Evolutionary conservation across 176 grass and related monocot species (phyloP).

Genomic region (Bonia amplexicaulis): DNA sequence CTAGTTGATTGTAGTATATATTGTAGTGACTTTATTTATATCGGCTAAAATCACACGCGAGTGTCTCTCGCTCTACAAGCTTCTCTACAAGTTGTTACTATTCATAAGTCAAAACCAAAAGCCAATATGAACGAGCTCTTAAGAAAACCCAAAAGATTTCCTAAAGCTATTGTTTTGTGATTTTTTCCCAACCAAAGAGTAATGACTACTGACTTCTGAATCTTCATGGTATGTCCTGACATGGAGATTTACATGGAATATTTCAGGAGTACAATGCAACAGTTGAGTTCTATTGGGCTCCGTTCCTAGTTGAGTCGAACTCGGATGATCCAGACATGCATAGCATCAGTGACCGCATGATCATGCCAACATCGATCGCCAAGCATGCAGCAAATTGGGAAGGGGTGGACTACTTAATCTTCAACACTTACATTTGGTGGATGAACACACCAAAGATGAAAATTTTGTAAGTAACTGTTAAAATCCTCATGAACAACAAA

Average conservation of each 20-base stretch:
- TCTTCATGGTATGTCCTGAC: conserved; percentile 8
- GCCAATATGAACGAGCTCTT: no score
- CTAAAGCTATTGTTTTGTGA: background rate
- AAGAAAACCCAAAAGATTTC: background rate
- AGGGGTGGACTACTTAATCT: conserved; percentile 67
- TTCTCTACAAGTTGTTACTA: no score
- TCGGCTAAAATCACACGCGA: no score
- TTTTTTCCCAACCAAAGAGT: background rate
- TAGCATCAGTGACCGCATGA: conserved; percentile 60
- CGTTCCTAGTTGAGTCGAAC: conserved; percentile 79
- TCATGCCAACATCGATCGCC: conserved; percentile 45
- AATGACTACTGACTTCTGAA: background rate
- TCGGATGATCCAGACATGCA: conserved; percentile 72
- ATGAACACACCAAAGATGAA: conserved; percentile 75
- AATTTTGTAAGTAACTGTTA: conserved; percentile 48
- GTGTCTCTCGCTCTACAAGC: no score
- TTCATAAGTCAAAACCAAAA: no score
- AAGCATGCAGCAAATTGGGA: conserved; percentile 65
- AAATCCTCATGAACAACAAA: background rate
- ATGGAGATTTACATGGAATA: background rate
- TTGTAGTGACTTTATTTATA: no score
- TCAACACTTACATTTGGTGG: conserved; percentile 89
- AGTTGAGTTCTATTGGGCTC: conserved; percentile 80
- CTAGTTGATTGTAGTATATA: no score
- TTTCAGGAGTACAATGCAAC: conserved; percentile 82